A percentile compares a stretch with the other conserved stretches of the same genome.
These are phyloP conservation scores for Phlebopus sp. DNA, from an alignment of 1,284 basidiomycete species.

Conservation along the genomic window DNA sequence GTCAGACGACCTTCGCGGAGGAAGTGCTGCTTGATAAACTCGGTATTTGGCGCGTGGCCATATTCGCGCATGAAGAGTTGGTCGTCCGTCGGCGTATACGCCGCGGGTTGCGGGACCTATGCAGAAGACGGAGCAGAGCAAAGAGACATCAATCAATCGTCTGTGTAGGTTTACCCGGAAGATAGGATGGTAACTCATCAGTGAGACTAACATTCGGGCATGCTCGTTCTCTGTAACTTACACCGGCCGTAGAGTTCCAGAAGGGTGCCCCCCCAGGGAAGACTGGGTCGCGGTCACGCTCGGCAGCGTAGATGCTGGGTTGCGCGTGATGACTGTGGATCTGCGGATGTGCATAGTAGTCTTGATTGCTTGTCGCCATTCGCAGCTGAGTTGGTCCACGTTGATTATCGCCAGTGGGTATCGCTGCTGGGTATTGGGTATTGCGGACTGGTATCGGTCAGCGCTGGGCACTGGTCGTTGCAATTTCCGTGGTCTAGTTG, in stretches of 20 bases:
- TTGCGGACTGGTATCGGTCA: no score
- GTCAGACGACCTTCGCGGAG: conserved; percentile 86
- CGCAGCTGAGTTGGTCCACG: no score
- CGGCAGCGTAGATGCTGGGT: conserved; percentile 6
- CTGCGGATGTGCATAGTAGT: no score
- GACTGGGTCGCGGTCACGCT: conserved; percentile 29
- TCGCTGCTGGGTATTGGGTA: no score
- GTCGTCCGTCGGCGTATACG: conserved; percentile 24
- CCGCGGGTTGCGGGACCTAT: conserved; percentile 25
- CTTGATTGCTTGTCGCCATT: no score
- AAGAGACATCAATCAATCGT: conserved; percentile 25
- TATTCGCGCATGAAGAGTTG: conserved; percentile 31
- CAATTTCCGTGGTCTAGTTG: no score
- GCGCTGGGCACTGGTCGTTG: no score
- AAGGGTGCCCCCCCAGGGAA: conserved; percentile 30
- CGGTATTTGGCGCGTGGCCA: conserved; percentile 62
- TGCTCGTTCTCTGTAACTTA: conserved; percentile 25
- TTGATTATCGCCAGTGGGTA: no score
- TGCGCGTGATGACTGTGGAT: conserved; percentile 5
- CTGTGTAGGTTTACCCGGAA: conserved; percentile 8
- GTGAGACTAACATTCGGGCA: conserved; percentile 31
- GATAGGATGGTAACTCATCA: conserved; percentile 10
- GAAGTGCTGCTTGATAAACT: conserved; percentile 92
- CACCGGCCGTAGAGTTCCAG: conserved; percentile 20
- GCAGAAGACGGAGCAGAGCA: conserved; percentile 10